Conservation (phyloP, 352 stramenopile genomes). For the Nothophytophthora sp. region DNA sequence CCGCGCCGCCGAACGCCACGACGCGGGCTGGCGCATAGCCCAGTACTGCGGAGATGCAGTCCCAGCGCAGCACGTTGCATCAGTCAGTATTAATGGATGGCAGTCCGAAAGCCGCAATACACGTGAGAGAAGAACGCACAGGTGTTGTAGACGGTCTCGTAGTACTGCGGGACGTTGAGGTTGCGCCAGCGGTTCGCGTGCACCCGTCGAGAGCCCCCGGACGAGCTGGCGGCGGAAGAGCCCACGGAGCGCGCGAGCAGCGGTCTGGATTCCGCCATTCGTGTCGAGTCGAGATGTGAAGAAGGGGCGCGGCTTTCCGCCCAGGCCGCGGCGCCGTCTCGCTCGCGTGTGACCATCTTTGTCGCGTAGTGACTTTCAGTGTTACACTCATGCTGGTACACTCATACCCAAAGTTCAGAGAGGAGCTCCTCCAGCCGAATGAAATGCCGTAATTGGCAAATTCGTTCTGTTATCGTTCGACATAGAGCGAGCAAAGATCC, state of each 20-base stretch:
- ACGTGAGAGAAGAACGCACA: constrained; percentile 9
- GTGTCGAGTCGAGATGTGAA: neutral
- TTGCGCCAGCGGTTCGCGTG: constrained; percentile 25
- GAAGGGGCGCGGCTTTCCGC: neutral
- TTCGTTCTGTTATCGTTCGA: too few relatives aligned
- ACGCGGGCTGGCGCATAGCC: constrained; percentile 48
- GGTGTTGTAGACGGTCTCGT: constrained; percentile 35
- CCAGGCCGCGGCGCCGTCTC: neutral
- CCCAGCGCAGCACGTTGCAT: too few relatives aligned
- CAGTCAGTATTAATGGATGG: too few relatives aligned
- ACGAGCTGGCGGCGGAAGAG: constrained; percentile 20
- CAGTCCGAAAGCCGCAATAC: neutral
- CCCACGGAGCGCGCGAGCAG: constrained; percentile 26
- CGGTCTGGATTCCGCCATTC: constrained; percentile 18
- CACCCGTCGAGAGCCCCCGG: constrained; percentile 26
- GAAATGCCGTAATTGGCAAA: too few relatives aligned
- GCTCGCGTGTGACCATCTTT: neutral
- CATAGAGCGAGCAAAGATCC: too few relatives aligned
- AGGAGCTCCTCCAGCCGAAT: too few relatives aligned
- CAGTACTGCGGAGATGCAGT: constrained; percentile 17
- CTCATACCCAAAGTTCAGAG: too few relatives aligned
- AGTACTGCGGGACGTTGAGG: constrained; percentile 33
- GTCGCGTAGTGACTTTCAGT: constrained; percentile 2
- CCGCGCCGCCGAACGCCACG: constrained; percentile 41
- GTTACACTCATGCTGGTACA: constrained; percentile 16